These are phyloP conservation scores for Davidsoniella eucalypti DNA, from an alignment of 2,329 filamentous ascomycete genomes.

Conservation along the genomic window DNA sequence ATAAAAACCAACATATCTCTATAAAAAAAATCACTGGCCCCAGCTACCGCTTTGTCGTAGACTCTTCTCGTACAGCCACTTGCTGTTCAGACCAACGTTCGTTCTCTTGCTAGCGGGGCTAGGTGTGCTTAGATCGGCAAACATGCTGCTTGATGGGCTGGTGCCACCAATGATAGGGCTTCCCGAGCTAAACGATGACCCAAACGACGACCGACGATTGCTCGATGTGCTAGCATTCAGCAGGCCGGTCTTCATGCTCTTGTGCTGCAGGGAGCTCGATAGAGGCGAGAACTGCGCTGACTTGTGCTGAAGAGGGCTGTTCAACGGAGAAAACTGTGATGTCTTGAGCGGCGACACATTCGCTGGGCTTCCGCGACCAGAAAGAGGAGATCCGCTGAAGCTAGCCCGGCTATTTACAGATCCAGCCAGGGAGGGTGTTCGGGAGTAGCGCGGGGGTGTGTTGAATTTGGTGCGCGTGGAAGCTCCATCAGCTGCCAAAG, in stretches of 20 bases:
- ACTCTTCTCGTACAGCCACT: conserved; percentile 86
- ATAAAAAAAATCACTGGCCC: conserved; percentile 18
- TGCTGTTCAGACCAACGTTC: conserved; percentile 70
- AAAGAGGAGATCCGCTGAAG: conserved; percentile 41
- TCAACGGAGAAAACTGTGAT: conserved; percentile 30
- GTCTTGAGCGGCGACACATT: conserved; percentile 17
- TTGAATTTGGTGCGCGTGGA: conserved; percentile 43
- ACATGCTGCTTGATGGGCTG: conserved; percentile 30
- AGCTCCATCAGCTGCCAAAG: conserved; percentile 44
- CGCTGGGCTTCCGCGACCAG: conserved; percentile 35
- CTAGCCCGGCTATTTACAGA: conserved; percentile 45
- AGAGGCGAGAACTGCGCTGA: conserved; percentile 30
- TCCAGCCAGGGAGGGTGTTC: conserved; percentile 49
- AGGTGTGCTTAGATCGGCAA: conserved; percentile 48
- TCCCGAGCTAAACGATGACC: conserved; percentile 46
- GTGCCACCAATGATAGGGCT: conserved; percentile 30
- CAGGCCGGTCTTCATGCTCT: conserved; percentile 11
- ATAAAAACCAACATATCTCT: too few relatives aligned
- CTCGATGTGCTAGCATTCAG: conserved; percentile 3
- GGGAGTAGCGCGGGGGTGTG: conserved; percentile 74
- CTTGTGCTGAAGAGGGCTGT: conserved; percentile 50
- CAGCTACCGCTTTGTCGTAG: conserved; percentile 34
- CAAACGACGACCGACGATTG: conserved; percentile 40
- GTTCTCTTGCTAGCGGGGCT: conserved; percentile 55
- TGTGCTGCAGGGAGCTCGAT: conserved; percentile 22